Conservation (phyloP, 2,329 filamentous ascomycete species). For the Lasiodiplodia hormozganensis region DNA sequence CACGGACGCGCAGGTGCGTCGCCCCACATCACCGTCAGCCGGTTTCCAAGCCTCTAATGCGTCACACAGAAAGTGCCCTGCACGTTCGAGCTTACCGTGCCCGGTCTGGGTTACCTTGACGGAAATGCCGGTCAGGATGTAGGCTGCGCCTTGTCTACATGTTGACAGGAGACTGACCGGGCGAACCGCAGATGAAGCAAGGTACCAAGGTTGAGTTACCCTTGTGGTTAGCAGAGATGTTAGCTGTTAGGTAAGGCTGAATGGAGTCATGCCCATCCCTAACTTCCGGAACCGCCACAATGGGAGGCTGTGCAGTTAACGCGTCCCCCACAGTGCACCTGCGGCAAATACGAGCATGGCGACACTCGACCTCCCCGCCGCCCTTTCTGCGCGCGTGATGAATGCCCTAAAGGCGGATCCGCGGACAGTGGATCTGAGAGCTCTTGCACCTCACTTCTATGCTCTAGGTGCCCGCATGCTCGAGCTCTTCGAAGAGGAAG, state of each 20-base stretch:
- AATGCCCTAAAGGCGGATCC: conserved; percentile 92
- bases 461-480: conserved; percentile 83
- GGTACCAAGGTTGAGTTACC: conserved; percentile 84
- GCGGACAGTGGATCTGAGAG: conserved; percentile 80
- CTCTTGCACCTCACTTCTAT: conserved; percentile 88
- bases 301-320: conserved; percentile 1
- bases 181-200: conserved; percentile 68
- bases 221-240: conserved; percentile 93
- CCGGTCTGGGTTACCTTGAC: conserved; percentile 86
- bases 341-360: conserved; percentile 53
- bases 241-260: conserved; percentile 69
- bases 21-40: background rate
- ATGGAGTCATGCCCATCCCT: background rate
- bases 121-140: conserved; percentile 73
- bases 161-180: conserved; percentile 6
- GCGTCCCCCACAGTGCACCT: conserved; percentile 5
- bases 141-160: conserved; percentile 31
- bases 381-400: conserved; percentile 79
- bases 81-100: conserved; percentile 89
- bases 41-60: background rate
- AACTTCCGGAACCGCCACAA: background rate
- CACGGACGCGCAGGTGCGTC: conserved; percentile 76
- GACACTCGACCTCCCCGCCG: conserved; percentile 79
- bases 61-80: conserved; percentile 83
- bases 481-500: conserved; percentile 90